Conservation (phyloP, 2,329 filamentous ascomycete species). For the Epichloe bromicola region DNA sequence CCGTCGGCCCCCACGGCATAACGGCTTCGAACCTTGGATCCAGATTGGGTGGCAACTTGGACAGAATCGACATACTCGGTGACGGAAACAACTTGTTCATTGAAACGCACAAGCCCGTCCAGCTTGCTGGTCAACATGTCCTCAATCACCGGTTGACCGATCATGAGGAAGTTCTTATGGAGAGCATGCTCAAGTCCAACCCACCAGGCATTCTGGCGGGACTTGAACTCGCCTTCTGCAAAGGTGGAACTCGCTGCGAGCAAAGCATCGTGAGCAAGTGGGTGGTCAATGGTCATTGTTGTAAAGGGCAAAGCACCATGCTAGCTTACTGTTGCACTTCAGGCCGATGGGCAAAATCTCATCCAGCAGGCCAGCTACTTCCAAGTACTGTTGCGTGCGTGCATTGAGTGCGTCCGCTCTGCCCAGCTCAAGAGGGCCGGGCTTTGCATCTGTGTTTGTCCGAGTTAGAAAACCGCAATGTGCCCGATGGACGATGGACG, state of each 20-base stretch:
- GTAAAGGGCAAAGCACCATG: neutral
- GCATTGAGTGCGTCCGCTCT: constrained; percentile 36
- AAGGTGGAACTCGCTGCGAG: constrained; percentile 31
- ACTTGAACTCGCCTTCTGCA: constrained; percentile 31
- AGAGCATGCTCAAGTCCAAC: constrained; percentile 28
- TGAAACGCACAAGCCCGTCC: constrained; percentile 21
- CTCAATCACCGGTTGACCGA: constrained; percentile 34
- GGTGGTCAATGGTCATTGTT: too few species aligned
- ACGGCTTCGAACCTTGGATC: constrained; percentile 19
- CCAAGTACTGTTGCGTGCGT: constrained; percentile 34
- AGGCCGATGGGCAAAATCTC: constrained; percentile 28
- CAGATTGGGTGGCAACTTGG: constrained; percentile 20
- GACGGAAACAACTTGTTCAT: constrained; percentile 30
- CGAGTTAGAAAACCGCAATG: neutral
- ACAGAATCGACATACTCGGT: constrained; percentile 42
- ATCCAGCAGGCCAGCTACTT: constrained; percentile 29
- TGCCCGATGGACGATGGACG: neutral
- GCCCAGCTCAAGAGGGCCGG: constrained; percentile 25
- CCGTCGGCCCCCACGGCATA: constrained; percentile 42
- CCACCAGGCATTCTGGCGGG: constrained; percentile 35
- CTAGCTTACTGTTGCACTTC: constrained; percentile 35
- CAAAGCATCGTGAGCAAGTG: too few species aligned
- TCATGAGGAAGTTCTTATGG: constrained; percentile 37
- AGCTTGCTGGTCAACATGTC: constrained; percentile 23
- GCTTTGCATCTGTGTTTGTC: constrained; percentile 22